Evolutionary conservation across 2,329 filamentous ascomycete species (phyloP), one percentile per base, ranked within the genome.

Genomic region (Epichloe sylvatica): DNA sequence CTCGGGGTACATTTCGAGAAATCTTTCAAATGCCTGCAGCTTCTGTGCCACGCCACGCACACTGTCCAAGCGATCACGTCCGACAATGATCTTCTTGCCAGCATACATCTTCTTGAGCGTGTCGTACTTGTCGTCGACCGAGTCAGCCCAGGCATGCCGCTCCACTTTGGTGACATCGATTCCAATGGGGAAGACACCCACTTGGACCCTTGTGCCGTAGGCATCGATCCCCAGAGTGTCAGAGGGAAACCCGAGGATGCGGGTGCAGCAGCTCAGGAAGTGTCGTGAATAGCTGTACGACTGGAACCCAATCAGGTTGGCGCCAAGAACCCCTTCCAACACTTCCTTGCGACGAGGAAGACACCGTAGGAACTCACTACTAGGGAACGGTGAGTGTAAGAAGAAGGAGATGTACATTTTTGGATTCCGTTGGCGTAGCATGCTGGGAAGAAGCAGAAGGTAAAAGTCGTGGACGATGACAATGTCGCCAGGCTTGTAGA

Each of bases 331-430:
- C 45, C 92, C 92, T 57, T 92, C 88, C 13, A 97, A 73, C 11
- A 97, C 76, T 64, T 96, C 89, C 67, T 94, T 95, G 57, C 91
- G 80, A 55, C 87, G 81, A 37, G 87, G 86, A 50, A 96, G 73
- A 64, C 90, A 95, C 45, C 90, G 81, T 64, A 96, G 80, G 63
- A 94, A 96, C 67, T 97, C 92, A 73, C 87, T 94, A 68, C 89
- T 95, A 35, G 91, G 91, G 67, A 97, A 97, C 0, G 91, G 91
- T 43, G 88, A 84, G 67, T 97, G 91, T 44, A 97, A 74, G 71
- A 88, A 97, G 72, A 96, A 96, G 49, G 88, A 84, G 62, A 96
- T 90, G 70, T 94, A 94, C 67, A 94, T 86, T 64, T 89, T 86
- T 4, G 89, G 86, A 17, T 90, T 74, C 40, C 84, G 80, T 65